Evolutionary conservation across 768 basidiomycete species (phyloP), one percentile per base, ranked within the genome.

Genomic region (Suillus weaverae): DNA sequence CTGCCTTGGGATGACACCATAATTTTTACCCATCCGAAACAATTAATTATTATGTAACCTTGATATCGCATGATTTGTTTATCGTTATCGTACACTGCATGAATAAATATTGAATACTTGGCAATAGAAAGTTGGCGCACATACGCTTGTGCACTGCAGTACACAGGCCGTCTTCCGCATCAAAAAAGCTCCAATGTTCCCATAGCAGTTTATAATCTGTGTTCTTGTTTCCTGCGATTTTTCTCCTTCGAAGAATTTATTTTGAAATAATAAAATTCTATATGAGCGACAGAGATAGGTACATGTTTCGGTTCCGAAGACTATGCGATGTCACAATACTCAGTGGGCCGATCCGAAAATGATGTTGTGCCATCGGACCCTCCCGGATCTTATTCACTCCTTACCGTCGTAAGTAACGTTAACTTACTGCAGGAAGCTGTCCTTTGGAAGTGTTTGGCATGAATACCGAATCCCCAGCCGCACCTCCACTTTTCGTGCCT

Each of bases 401-500:
- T n/a, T 48, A 46, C n/a, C 46, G 46, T 44, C 6, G 22, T 48
- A 14, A 48, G 26, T 26, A 26, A 26, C 26, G 26, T 26, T 26
- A 38, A 38, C 10, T 50, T 50, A 30, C 7, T 20, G 33, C 33
- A 57, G 60, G 16, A 14, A 41, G 13, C 13, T n/a, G 7, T 33
- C 2, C 35, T 36, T 35, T 35, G 16, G 36, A 26, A 57, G 38
- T 26, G 26, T 10, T 38, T 30, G 26, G 30, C 26, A 59, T 59
- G 57, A 20, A 30, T 38, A 26, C 14, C 56, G 36, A 57, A 18
- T 38, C 36, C 22, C 38, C 16, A 1, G 11, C 18, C 18, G 3
- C 57, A 3, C 26, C 39, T 59, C 41, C 32, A 11, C 78, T 86
- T 32, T 85, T 82, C 67, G 72, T 67, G 39, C 87, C 88, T 9